Evolutionary conservation across 495 filamentous ascomycete species (phyloP), one percentile per base, ranked within the genome.

Genomic region (Filosporella fistucella): DNA sequence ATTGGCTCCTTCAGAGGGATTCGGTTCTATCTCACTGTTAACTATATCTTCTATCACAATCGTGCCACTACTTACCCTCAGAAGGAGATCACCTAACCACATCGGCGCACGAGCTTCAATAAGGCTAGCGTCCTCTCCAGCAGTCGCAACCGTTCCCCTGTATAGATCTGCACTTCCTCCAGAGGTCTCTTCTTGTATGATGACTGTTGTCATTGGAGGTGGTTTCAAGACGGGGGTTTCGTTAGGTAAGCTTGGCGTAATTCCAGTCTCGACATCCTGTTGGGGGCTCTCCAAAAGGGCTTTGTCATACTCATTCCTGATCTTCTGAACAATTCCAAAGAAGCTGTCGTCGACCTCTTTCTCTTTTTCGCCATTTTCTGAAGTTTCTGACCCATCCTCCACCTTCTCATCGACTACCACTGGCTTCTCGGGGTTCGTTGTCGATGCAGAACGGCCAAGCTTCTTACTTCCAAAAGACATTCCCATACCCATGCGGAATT

Each of bases 111-210:
- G 71, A 52, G 83, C 82, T 68, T 97, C 91, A 23, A 98, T 81
- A 13, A 83, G 64, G 63, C 94, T 88, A 23, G 85, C 84, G 51
- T 95, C 88, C 38, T 77, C 67, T 7, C 86, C 88, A 12, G 91
- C 75, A 2, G 77, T 79, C 32, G 75, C 87, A 11, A 96, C 85
- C 5, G 81, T 94, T 1, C 93, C 94, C 59, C 90, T 74, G 61
- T 95, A 97, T 4, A 97, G 69, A 69, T 97, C 93, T 21, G 86
- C 85, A 39, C 90, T 91, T 37, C 93, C 93, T 23, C 91, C 93
- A 26, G 86, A 86, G 0, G 86, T 84, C 59, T 98, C 94, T 61
- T 97, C 93, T 62, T 98, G 94, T 41, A 98, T 89, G 36, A 97
- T 86, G 25, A 98, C 85, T 18, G 82, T 86, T 14, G 89, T 95